Evolutionary conservation across 768 basidiomycete species (phyloP), one percentile per base, ranked within the genome.

Genomic region (Boletus pseudo-olivaceus): DNA sequence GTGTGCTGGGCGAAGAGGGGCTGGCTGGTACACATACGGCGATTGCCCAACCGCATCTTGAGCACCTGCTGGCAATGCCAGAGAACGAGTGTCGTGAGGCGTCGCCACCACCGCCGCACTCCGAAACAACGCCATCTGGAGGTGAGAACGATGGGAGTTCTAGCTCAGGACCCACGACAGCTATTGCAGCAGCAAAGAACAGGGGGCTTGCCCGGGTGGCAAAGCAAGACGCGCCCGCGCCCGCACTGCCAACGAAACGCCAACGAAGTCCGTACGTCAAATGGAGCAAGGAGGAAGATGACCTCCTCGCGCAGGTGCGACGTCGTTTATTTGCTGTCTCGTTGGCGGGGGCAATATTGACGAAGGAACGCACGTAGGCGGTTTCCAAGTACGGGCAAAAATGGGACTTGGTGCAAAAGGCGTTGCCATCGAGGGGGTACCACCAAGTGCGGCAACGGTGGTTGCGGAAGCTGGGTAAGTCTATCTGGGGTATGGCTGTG

Each of bases 361-460:
- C 20, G 1, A 19, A n/a, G 19, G 32, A 14, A 32, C 7, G 12
- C 15, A 29, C 26, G 5, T 38, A 75, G 73, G 74, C 74, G 5
- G 74, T 75, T 3, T 65, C 70, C 6, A 75, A 75, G 60, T 64
- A 75, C 27, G 72, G 73, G 30, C 72, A 75, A 52, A 65, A 71
- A 54, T 68, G 73, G 73, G 73, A 76, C 39, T 48, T 75, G 46
- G 73, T 77, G 30, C 74, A 75, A 62, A 74, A 73, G 44, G 71
- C 71, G 8, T 53, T 76, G 41, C 72, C 73, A 20, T 73, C 72
- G 35, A 60, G 75, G 46, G 72, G 75, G 1, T 75, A 75, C 47
- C 75, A 76, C 49, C 74, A 76, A 60, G 75, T 76, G 39, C 71
- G 74, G 3, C 74, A 75, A 48, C 65, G 75, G n/a, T 76, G 75